These are phyloP conservation scores for slime mould (Dictyostelium discoideum) DNA, from an alignment of 78 protist species.

Conservation along the genomic window DNA sequence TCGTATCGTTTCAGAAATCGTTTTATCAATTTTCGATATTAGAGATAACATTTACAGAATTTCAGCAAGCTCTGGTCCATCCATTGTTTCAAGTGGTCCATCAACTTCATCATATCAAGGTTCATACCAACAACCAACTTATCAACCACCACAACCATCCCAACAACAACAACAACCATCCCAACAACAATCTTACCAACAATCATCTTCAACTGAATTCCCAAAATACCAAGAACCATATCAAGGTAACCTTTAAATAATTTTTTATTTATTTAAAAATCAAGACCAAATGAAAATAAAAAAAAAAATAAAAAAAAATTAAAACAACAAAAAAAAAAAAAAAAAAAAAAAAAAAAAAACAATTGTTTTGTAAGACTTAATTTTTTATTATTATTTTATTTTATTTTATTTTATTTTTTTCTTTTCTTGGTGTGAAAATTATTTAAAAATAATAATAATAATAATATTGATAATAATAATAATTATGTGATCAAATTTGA, in stretches of 20 bases:
- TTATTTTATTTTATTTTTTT: too few species aligned
- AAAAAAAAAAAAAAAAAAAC: too few species aligned
- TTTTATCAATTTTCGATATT: constrained; percentile 52
- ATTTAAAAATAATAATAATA: too few species aligned
- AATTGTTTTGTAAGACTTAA: too few species aligned
- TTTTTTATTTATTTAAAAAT: neutral
- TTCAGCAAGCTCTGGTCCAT: constrained; percentile 2
- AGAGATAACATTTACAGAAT: constrained; percentile 50
- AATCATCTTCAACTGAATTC: neutral
- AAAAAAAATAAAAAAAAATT: too few species aligned
- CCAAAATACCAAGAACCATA: constrained; percentile 62
- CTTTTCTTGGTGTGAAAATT: too few species aligned
- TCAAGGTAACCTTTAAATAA: constrained; percentile 25
- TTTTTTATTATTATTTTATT: too few species aligned
- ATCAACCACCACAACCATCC: neutral
- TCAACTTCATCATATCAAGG: constrained; percentile 2
- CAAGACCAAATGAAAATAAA: too few species aligned
- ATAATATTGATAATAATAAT: too few species aligned
- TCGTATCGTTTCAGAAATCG: constrained; percentile 30
- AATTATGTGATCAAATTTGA: too few species aligned
- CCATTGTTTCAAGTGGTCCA: neutral
- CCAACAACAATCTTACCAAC: constrained; percentile 17
- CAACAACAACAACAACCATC: neutral
- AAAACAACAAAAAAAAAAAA: too few species aligned
- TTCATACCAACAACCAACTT: constrained; percentile 16